Evolutionary conservation across 2,329 filamentous ascomycete genomes (phyloP), one percentile per base, ranked within the genome.

Genomic region (Colletotrichum siamense): DNA sequence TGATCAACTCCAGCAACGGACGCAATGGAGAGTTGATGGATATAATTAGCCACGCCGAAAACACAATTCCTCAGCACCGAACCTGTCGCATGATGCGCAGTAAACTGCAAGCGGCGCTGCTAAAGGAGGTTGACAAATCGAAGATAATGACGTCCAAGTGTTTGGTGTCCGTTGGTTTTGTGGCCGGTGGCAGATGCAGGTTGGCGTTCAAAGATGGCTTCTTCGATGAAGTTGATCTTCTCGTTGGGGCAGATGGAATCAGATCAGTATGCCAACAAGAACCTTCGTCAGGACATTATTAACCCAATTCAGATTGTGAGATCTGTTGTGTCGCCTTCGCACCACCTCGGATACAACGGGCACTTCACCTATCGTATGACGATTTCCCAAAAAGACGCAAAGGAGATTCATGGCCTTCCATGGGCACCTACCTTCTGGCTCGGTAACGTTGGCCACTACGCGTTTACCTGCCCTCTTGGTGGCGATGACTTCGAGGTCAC

Each of bases 401-500:
- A 18, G 8, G 26, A 62, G 57, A 62, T 62, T 6, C 26, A 13
- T n/a, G 57, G 8, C 18, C 9, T 34, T n/a, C 57, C 57, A 32
- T 62, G 26, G 57, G 57, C n/a, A 4, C 26, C 57, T 28, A 62
- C 24, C 10, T 62, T 62, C 26, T 62, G 82, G 82, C 80, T 84
- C n/a, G 79, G 81, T 34, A 75, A 81, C 4, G 78, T 78, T 2
- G 81, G 82, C 1, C 79, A 78, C 49, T 84, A 82, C 28, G 79
- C 84, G 4, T 85, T 80, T 66, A 83, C 82, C 9, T 83, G 82
- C 39, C 83, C 83, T 0, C 81, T 84, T 1, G 82, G 82, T 8
- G 78, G 76, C 13, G 77, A 83, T 49, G 82, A 84, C 63, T 83
- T 84, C 66, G 83, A 84, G 55, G 77, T 84, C 26, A 84, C 82